Base-by-base conservation (phyloP, 2,329 filamentous ascomycete species). In the Thielaviopsis euricoi region DNA sequence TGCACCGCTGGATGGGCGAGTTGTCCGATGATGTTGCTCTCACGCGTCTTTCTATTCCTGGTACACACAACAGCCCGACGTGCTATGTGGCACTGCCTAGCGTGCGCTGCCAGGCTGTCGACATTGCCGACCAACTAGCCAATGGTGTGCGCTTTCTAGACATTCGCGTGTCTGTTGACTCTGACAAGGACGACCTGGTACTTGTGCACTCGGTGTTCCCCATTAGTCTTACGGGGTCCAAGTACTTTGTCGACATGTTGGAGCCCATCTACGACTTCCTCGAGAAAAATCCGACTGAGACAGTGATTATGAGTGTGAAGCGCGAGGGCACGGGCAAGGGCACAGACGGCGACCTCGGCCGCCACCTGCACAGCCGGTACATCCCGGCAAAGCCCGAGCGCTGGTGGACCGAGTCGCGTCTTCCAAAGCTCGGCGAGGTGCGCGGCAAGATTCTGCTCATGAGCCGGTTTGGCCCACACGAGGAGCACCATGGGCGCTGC, bases 101-200 rank as follows among this genome's bases (percentile, higher is more conserved):
- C 1, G 93, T 97, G 43, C 86, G 93, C 46, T 97, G 93, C 70
- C 93, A 98, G 72, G 84, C 87, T 37, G 88, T 90, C 19, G 76
- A 80, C 61, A 77, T 94, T 5, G 75, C 76, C 53, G 81, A 85
- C 56, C 93, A 98, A 71, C 81, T 98, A 26, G 76, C 83, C 58
- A 91, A 95, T 67, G 93, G 93, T 26, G 86, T 97, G 52, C 88
- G 93, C 55, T 97, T 96, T 75, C 83, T 98, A 63, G 93, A 98
- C 68, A 81, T 98, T 62, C 83, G 93, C 55, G 86, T 96, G 58
- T 75, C 72, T 40, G 74, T 72, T 58, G 71, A 66, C 63, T 62
- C 68, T 40, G 74, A 76, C 61, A 79, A 80, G 62, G 82, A 88
- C 67, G 77, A 80, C 48, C 77, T 97, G 17, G 74, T 83, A 57